Base-by-base conservation (phyloP, 805 yeast genomes). In the Tetrapisispora fleetii region DNA sequence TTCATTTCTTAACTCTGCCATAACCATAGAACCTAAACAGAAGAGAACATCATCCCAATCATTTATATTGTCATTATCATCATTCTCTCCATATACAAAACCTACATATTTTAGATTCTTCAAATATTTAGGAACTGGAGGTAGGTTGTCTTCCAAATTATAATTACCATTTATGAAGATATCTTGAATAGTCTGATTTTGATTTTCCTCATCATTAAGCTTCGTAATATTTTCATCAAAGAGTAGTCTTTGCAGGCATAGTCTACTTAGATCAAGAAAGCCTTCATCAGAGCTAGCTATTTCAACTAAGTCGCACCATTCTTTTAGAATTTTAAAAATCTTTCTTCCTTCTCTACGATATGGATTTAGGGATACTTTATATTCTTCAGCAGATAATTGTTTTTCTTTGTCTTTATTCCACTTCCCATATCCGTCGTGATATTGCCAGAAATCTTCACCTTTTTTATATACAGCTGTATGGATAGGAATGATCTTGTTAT, bases 271-370 rank as follows among this genome's bases (percentile, higher is more conserved):
- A 66, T 93, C 97, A 55, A 93, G 54, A 60, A 84, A 93, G 44
- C 89, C 81, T 67, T 93, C 99, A 67, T 93, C 99, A 18, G 90
- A 93, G 67, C 97, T 88, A 0, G 96, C 98, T 67, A 90, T 90
- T 63, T 93, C 96, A 0, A 88, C 87, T 16, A 74, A 56, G 49
- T 79, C 83, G 60, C 91, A 85, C 50, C 74, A 71, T 8, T 68
- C 62, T 48, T 76, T 75, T 57, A 93, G 75, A 0, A 91, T 68
- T 35, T 77, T 71, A 59, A 88, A 72, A 50, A 93, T 81, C 64
- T 84, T 85, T 17, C 95, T 70, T 50, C 93, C 82, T 59, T 88
- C 96, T 50, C 95, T 67, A 51, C 99, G 72, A 60, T 91, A 93
- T 0, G 96, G 95, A 60, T 93, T 98, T 48, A 93, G 68, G 1